These are phyloP conservation scores for Brassica carinata DNA, from an alignment of 345 rosid genomes.

Conservation along the genomic window DNA sequence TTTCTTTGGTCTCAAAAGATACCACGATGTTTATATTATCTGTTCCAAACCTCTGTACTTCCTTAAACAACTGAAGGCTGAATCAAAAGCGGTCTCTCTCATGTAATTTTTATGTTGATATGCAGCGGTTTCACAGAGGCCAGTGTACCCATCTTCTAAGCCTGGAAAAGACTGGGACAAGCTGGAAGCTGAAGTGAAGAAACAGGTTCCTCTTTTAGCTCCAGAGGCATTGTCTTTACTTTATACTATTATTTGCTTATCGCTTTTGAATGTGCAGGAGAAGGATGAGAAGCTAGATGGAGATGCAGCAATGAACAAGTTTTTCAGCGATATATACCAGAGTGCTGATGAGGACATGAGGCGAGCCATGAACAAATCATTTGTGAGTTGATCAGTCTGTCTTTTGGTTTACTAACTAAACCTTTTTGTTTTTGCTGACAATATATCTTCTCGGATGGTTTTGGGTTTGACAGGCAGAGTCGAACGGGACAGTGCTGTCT, in stretches of 20 bases:
- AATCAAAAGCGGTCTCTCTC: neutral
- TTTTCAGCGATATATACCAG: slow-evolving; percentile 64
- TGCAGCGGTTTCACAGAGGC: slow-evolving; percentile 57
- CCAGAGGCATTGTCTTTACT: neutral
- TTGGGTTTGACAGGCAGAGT: neutral
- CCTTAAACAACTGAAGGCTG: neutral
- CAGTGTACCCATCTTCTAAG: slow-evolving; percentile 74
- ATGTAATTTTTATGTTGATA: neutral
- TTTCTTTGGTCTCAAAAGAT: slow-evolving; percentile 1
- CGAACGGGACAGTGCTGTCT: neutral
- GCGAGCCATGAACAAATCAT: slow-evolving; percentile 85
- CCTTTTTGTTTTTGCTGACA: neutral
- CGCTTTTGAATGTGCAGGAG: slow-evolving; percentile 48
- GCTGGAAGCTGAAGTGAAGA: slow-evolving; percentile 77
- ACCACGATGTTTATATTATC: neutral
- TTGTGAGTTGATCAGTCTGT: slow-evolving; percentile 47
- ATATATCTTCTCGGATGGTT: neutral
- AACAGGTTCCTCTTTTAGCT: slow-evolving; percentile 48
- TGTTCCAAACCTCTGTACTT: slow-evolving; percentile 1
- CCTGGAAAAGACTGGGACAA: slow-evolving; percentile 69
- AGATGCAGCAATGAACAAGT: slow-evolving; percentile 73
- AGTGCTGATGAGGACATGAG: slow-evolving; percentile 70
- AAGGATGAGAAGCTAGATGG: slow-evolving; percentile 82
- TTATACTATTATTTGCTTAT: neutral
- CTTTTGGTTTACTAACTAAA: neutral